Evolutionary conservation across 2,329 filamentous ascomycete genomes (phyloP), one percentile per base, ranked within the genome.

Genomic region (Exophiala phaeomuriformis): DNA sequence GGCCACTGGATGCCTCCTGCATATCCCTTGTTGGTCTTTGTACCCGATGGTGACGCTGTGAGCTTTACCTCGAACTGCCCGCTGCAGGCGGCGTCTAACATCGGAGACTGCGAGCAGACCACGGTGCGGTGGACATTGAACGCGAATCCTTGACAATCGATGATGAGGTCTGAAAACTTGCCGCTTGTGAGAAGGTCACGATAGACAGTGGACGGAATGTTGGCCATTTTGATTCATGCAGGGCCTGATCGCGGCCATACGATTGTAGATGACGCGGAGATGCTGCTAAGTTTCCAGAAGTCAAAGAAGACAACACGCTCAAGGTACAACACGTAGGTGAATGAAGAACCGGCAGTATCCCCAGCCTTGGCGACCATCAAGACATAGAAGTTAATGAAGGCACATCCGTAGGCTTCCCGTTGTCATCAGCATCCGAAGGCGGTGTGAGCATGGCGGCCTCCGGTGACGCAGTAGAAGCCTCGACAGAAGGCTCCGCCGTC

Each of bases 81-180:
- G 47, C 60, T 57, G 39, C 62, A 48, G 10, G 59, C 60, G 10
- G 58, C 51, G 5, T 48, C 47, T 6, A 66, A 50, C 27, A 65
- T 58, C 0, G 57, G 33, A 4, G 64, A 66, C 29, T 63, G 51
- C 1, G 54, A 5, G 48, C 62, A 65, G 3, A 66, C 47, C 10
- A 65, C 56, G 4, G 46, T 32, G 47, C 63, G 63, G 41, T 67
- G 64, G 3, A 65, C 64, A 5, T 56, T 58, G 49, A 65, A 64
- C 27, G 58, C 53, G 10, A 57, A 12, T 2, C 51, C 61, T 32
- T 63, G 47, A 51, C 63, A 66, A 12, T 29, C 42, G 32, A 57
- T 51, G 31, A 41, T 50, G 9, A 57, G 39, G 32, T 57, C 55
- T 3, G 51, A 44, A 36, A 48, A 57, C 28, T 51, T 57, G 12